Conservation (phyloP, 148 eudicot genomes). For the Vaccinium vitisidaea region DNA sequence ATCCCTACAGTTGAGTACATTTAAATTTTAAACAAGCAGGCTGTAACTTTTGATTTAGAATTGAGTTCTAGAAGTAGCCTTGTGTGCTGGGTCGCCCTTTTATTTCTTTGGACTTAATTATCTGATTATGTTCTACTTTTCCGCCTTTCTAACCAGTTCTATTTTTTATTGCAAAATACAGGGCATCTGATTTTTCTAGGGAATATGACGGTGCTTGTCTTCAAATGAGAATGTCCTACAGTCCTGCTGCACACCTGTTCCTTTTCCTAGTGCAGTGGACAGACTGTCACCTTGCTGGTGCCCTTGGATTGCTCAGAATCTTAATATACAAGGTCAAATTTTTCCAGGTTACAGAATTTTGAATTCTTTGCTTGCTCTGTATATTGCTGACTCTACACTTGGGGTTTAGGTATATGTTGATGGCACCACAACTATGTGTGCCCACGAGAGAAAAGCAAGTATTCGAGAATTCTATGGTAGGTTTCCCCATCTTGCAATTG, state of each 20-base stretch:
- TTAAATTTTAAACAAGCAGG: background rate
- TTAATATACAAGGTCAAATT: constrained; percentile 74
- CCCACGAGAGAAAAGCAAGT: constrained; percentile 93
- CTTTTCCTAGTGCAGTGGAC: constrained; percentile 98
- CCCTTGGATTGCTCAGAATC: constrained; percentile 80
- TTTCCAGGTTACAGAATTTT: background rate
- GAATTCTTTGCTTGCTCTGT: background rate
- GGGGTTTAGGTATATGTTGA: constrained; percentile 79
- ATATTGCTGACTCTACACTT: background rate
- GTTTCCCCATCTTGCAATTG: constrained; percentile 2
- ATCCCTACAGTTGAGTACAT: background rate
- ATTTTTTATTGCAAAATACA: constrained; percentile 20
- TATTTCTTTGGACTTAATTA: background rate
- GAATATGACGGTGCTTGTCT: constrained; percentile 94
- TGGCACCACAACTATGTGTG: constrained; percentile 98
- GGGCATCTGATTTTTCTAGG: constrained; percentile 86
- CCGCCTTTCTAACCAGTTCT: background rate
- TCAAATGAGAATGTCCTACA: constrained; percentile 97
- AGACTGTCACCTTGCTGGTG: constrained; percentile 92
- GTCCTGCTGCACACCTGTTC: constrained; percentile 95
- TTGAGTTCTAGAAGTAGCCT: background rate
- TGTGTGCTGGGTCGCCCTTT: background rate
- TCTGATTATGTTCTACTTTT: background rate
- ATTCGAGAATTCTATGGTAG: constrained; percentile 91
- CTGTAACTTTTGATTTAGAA: background rate